These are phyloP conservation scores for Thecaphora thlaspeos DNA, from an alignment of 1,284 basidiomycete species.

Conservation along the genomic window DNA sequence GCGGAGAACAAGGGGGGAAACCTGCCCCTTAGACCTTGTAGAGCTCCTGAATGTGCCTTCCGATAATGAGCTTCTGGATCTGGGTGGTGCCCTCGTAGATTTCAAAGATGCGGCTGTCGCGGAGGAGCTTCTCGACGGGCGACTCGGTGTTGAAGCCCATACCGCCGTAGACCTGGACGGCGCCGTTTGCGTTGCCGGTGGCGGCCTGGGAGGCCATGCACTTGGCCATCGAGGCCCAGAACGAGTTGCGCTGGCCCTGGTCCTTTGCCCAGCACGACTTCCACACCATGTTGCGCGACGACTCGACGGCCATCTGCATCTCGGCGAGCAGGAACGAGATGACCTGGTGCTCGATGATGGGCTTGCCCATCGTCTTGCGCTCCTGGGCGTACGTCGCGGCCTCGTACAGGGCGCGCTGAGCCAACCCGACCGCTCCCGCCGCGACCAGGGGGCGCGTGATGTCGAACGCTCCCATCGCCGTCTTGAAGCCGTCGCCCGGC, in stretches of 20 bases:
- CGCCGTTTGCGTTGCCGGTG: conserved; percentile 47
- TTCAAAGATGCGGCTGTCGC: conserved; percentile 54
- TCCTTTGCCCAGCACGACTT: conserved; percentile 63
- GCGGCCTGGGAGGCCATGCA: conserved; percentile 59
- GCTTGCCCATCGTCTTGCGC: conserved; percentile 64
- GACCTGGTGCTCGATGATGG: conserved; percentile 65
- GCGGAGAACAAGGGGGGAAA: too few species aligned
- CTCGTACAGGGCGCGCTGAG: conserved; percentile 63
- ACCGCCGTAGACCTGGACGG: conserved; percentile 61
- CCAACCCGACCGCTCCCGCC: conserved; percentile 63
- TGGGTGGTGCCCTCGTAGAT: conserved; percentile 56
- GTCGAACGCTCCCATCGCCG: conserved; percentile 64
- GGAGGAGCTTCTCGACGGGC: conserved; percentile 64
- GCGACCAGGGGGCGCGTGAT: conserved; percentile 62
- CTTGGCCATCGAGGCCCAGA: conserved; percentile 65
- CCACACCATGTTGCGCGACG: conserved; percentile 62
- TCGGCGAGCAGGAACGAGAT: conserved; percentile 64
- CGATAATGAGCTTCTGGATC: conserved; percentile 54
- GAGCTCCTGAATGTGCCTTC: conserved; percentile 48
- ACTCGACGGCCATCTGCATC: conserved; percentile 64
- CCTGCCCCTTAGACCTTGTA: conserved; percentile 21
- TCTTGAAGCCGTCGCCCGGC: conserved; percentile 64
- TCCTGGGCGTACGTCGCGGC: conserved; percentile 64
- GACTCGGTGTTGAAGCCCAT: conserved; percentile 64
- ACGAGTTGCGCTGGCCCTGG: conserved; percentile 62